A percentile compares a stretch with the other conserved stretches of the same genome.
Conservation (phyloP, 1,139 yeast genomes). For the Diutina sp. region DNA sequence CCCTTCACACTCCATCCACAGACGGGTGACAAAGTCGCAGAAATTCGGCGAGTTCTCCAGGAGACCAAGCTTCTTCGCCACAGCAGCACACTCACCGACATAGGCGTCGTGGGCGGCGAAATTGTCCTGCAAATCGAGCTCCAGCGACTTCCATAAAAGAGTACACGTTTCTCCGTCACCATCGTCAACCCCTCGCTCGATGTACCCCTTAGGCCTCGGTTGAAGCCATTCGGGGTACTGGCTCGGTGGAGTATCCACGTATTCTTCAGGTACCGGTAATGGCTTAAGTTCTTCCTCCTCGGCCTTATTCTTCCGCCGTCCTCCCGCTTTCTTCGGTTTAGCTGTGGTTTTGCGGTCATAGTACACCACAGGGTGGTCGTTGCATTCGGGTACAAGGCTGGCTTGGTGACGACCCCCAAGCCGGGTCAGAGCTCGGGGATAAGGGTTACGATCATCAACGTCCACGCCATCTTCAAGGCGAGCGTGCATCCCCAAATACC, state of each 20-base stretch:
- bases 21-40: constrained; percentile 54
- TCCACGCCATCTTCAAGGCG: constrained; percentile 71
- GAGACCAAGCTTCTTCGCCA: constrained; percentile 34
- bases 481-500: constrained; percentile 72
- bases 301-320: constrained; percentile 8
- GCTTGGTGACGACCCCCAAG: constrained; percentile 70
- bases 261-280: constrained; percentile 37
- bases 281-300: constrained; percentile 13
- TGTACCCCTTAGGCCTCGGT: constrained; percentile 65
- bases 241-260: constrained; percentile 20
- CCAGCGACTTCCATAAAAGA: constrained; percentile 52
- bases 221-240: constrained; percentile 68
- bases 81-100: constrained; percentile 38
- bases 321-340: constrained; percentile 3
- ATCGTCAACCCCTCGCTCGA: constrained; percentile 76
- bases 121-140: constrained; percentile 16
- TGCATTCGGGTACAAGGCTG: constrained; percentile 52
- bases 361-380: constrained; percentile 54
- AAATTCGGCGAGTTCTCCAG: constrained; percentile 55
- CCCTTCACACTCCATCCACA: constrained; percentile 39
- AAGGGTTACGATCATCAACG: constrained; percentile 60
- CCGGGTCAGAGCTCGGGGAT: constrained; percentile 72
- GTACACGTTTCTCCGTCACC: constrained; percentile 42
- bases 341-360: constrained; percentile 29
- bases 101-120: constrained; percentile 37